Evolutionary conservation across 345 rosid genomes (phyloP), one percentile per base, ranked within the genome.

Genomic region (Boechera stricta): DNA sequence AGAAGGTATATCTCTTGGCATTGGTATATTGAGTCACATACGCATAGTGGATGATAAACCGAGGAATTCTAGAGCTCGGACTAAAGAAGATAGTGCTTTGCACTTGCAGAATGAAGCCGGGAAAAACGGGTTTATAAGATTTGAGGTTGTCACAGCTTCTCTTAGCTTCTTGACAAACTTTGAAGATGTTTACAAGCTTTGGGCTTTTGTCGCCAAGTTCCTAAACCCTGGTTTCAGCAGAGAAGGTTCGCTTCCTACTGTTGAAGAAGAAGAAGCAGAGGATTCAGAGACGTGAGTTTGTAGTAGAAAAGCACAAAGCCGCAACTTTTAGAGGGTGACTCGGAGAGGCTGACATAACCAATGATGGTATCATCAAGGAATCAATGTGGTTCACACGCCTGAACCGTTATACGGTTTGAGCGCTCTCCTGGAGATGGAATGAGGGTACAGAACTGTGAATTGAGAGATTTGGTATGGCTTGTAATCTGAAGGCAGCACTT

Each of bases 121-220:
- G 36, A 90, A 89, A 80, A 80, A 77, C 4, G 91, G 90, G 47
- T 92, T 89, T 74, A 68, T 92, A 26, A 74, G 99, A 72, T 85
- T 90, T 10, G 96, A 94, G 78, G 99, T 94, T 57, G 96, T 92
- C 58, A 92, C 99, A 12, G 98, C 97, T 55, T 94, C 99, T 52
- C 90, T 94, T 0, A 86, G 98, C 68, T 94, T 94, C 78, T 84
- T 94, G 79, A 90, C 97, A 31, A 91, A 94, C 84, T 94, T 94
- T 74, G 98, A 92, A 77, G 99, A 94, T 81, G 98, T 94, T 28
- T 94, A 94, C 82, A 90, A 89, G 83, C 76, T 94, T 76, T 94
- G 98, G 99, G 87, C 82, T 38, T 94, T 94, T 45, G 89, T 90
- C 4, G 90, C 94, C 18, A 94, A 89, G 87, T 94, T 94, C 79